Conservation (phyloP, 768 basidiomycete species). For the Hygrophoropsis aurantiaca region DNA sequence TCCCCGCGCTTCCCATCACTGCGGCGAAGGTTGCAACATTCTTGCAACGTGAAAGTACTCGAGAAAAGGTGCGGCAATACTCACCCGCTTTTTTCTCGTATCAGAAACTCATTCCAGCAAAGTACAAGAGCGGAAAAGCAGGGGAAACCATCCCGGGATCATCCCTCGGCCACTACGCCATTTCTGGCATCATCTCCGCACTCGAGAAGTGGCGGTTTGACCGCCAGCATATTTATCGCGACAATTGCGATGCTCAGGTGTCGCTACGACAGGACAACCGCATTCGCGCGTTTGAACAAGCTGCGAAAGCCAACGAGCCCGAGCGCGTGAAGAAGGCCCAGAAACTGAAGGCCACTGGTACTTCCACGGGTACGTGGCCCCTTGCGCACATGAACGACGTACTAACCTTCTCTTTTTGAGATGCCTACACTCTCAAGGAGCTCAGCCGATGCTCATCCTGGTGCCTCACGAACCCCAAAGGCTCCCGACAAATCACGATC, state of each 20-base stretch:
- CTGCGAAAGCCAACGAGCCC: slow-evolving; percentile 14
- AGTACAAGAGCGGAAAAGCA: slow-evolving; percentile 6
- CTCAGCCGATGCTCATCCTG: slow-evolving; percentile 19
- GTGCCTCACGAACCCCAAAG: slow-evolving; percentile 11
- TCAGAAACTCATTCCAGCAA: not conserved
- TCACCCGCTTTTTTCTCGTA: not conserved
- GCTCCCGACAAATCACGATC: slow-evolving; percentile 7
- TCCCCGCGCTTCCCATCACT: slow-evolving; percentile 29
- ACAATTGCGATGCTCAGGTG: slow-evolving; percentile 14
- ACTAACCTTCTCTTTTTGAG: slow-evolving; percentile 8
- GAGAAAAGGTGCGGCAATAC: slow-evolving; percentile 23
- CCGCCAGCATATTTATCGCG: slow-evolving; percentile 12
- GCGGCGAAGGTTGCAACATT: slow-evolving; percentile 29
- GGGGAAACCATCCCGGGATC: slow-evolving; percentile 20
- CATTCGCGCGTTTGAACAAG: slow-evolving; percentile 16
- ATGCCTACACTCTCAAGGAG: slow-evolving; percentile 24
- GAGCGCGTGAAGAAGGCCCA: slow-evolving; percentile 15
- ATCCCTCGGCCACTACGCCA: slow-evolving; percentile 19
- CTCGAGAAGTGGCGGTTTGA: slow-evolving; percentile 21
- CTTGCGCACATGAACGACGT: not conserved
- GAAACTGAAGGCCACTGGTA: slow-evolving; percentile 21
- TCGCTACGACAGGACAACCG: slow-evolving; percentile 17
- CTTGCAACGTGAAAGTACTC: slow-evolving; percentile 26
- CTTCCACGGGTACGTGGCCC: slow-evolving; percentile 6
- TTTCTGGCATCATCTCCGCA: slow-evolving; percentile 28